phyloP scores from a whole-genome alignment of 179 eudicot genomes.

The Spergularia azorica region DNA sequence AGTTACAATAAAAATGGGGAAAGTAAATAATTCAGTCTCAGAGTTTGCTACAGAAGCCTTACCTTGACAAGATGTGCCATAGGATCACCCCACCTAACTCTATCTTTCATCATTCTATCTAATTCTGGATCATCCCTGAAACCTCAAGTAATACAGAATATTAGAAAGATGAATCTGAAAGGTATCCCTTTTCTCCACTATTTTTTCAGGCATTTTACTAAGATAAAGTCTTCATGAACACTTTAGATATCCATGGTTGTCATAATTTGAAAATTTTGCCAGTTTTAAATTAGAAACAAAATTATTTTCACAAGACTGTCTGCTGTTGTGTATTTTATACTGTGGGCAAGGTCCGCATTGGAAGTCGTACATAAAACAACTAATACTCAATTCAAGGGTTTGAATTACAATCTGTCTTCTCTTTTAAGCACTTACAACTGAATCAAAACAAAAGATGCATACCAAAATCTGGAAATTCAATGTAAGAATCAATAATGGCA shows the following conservation, averaged over 20 bases:
- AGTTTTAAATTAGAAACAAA: too few species aligned
- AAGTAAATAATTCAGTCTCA: neutral
- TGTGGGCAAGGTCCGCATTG: too few species aligned
- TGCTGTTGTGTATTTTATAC: too few species aligned
- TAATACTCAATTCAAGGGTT: neutral
- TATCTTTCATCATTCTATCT: constrained; percentile 73
- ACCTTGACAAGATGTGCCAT: constrained; percentile 98
- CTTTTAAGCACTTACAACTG: neutral
- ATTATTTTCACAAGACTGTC: too few species aligned
- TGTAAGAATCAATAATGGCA: neutral
- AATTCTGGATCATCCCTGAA: constrained; percentile 92
- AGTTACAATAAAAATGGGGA: neutral
- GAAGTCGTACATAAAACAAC: neutral
- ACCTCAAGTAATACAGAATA: neutral
- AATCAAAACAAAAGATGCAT: neutral
- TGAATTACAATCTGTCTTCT: neutral
- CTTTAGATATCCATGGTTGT: too few species aligned
- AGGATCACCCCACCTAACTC: constrained; percentile 97
- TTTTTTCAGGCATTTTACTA: too few species aligned
- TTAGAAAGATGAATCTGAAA: too few species aligned
- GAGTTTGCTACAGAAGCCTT: neutral
- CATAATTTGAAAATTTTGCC: too few species aligned
- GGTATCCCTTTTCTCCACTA: too few species aligned
- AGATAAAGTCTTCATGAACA: too few species aligned
- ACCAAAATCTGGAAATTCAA: neutral